phyloP scores from a whole-genome alignment of 2,329 filamentous ascomycete genomes.

The Orbilia oligospora region DNA sequence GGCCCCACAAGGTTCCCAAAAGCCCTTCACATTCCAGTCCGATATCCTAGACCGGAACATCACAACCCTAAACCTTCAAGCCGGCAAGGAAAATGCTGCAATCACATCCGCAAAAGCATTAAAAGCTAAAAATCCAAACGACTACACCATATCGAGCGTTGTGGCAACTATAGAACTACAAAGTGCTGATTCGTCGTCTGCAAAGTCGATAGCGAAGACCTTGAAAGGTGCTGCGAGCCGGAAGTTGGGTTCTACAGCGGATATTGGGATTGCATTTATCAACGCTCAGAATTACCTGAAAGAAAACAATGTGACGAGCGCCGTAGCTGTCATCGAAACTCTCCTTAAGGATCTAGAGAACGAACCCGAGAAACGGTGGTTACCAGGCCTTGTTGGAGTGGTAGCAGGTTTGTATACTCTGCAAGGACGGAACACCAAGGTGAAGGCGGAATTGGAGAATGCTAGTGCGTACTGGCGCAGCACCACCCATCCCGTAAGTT shows the following conservation, averaged over 20 bases:
- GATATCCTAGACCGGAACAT: slow-evolving; percentile 75
- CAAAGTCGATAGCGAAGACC: slow-evolving; percentile 78
- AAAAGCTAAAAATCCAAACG: slow-evolving; percentile 37
- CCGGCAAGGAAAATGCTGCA: slow-evolving; percentile 77
- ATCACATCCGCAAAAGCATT: slow-evolving; percentile 27
- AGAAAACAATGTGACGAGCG: slow-evolving; percentile 62
- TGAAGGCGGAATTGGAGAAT: slow-evolving; percentile 81
- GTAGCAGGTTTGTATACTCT: slow-evolving; percentile 83
- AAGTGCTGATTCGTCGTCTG: slow-evolving; percentile 72
- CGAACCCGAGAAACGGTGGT: slow-evolving; percentile 65
- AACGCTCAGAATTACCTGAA: slow-evolving; percentile 63
- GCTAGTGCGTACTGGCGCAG: slow-evolving; percentile 86
- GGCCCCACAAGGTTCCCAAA: slow-evolving; percentile 69
- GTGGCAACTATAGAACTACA: slow-evolving; percentile 44
- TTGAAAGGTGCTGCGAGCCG: slow-evolving; percentile 50
- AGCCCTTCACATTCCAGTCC: slow-evolving; percentile 80
- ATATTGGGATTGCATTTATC: slow-evolving; percentile 63
- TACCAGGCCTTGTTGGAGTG: slow-evolving; percentile 86
- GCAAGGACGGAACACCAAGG: slow-evolving; percentile 80
- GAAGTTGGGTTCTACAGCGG: slow-evolving; percentile 48
- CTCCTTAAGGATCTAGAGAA: slow-evolving; percentile 66
- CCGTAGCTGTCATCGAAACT: slow-evolving; percentile 61
- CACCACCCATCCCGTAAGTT: slow-evolving; percentile 65
- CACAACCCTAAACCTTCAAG: slow-evolving; percentile 76
- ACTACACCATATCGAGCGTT: slow-evolving; percentile 51